Percentiles rank a stretch among this genome's conserved stretches.
phyloP scores from a whole-genome alignment of 2,329 filamentous ascomycete genomes.

The Aspergillus pseudoviridinutans region DNA sequence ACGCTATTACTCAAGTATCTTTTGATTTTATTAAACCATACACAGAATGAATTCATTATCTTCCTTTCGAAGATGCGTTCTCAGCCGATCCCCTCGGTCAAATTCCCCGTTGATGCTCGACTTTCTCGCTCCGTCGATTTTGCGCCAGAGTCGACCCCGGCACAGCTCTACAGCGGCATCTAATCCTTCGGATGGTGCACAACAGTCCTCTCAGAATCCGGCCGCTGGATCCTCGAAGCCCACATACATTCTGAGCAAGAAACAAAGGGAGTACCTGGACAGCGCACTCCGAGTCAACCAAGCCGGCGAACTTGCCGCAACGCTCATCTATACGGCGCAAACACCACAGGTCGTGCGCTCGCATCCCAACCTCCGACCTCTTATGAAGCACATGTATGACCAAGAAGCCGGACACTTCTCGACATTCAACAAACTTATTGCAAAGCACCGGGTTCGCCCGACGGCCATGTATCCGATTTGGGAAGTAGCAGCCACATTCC shows the following conservation, averaged over 20 bases:
- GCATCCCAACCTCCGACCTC: constrained; percentile 79
- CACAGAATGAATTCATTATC: constrained; percentile 23
- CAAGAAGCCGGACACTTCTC: constrained; percentile 85
- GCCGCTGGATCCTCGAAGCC: constrained; percentile 23
- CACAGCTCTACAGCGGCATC: constrained; percentile 23
- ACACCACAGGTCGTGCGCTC: constrained; percentile 73
- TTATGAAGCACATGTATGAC: constrained; percentile 98
- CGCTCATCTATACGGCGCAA: constrained; percentile 88
- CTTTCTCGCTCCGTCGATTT: constrained; percentile 32
- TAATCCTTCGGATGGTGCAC: constrained; percentile 18
- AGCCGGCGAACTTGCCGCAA: constrained; percentile 93
- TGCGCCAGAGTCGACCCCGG: constrained; percentile 23
- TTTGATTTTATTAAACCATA: not conserved
- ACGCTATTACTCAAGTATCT: not conserved
- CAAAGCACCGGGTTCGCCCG: constrained; percentile 83
- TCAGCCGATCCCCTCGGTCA: constrained; percentile 11
- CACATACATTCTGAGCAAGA: constrained; percentile 59
- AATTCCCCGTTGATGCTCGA: constrained; percentile 29
- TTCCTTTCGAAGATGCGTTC: constrained; percentile 18
- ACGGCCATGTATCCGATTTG: constrained; percentile 91
- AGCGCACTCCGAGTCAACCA: constrained; percentile 91
- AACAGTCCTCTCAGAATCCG: constrained; percentile 18
- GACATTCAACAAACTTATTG: constrained; percentile 79
- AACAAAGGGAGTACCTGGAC: constrained; percentile 71
- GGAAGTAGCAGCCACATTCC: constrained; percentile 70